phyloP scores from a whole-genome alignment of 2,329 filamentous ascomycete species.

The Seiridium unicorne region DNA sequence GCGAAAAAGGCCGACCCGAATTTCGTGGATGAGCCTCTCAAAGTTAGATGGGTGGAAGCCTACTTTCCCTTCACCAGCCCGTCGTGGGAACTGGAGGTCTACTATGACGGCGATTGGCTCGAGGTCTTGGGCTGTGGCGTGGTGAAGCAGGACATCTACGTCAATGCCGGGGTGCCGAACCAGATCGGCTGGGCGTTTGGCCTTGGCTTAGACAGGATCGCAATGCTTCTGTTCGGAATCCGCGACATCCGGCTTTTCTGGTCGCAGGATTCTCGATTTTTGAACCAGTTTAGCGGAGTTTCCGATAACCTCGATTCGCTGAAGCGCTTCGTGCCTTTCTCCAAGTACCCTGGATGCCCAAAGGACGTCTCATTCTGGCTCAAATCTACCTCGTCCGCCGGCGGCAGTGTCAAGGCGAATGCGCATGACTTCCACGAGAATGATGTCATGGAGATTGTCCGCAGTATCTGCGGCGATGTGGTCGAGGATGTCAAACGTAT shows the following conservation, averaged over 20 bases:
- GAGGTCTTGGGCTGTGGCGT: constrained; percentile 94
- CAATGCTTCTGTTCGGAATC: constrained; percentile 96
- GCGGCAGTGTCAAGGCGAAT: constrained; percentile 40
- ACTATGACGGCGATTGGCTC: constrained; percentile 92
- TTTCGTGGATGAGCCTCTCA: constrained; percentile 67
- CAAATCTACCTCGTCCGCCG: constrained; percentile 42
- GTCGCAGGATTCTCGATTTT: constrained; percentile 81
- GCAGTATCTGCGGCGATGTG: constrained; percentile 75
- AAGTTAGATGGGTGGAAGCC: constrained; percentile 91
- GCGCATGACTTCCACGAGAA: constrained; percentile 77
- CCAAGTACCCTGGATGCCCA: constrained; percentile 83
- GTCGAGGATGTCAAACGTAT: constrained; percentile 85
- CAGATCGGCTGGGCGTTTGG: constrained; percentile 95
- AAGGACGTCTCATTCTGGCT: constrained; percentile 97
- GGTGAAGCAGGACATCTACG: constrained; percentile 77
- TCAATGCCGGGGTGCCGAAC: constrained; percentile 70
- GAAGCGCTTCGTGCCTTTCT: constrained; percentile 78
- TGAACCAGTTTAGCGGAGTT: constrained; percentile 75
- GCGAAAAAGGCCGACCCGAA: constrained; percentile 50
- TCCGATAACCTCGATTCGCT: constrained; percentile 48
- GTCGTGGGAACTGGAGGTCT: constrained; percentile 94
- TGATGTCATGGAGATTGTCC: constrained; percentile 94
- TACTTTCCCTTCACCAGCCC: constrained; percentile 98
- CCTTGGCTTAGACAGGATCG: constrained; percentile 88
- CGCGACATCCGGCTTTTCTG: constrained; percentile 97